Evolutionary conservation across 2,329 filamentous ascomycete genomes (phyloP), one percentile per base, ranked within the genome.

Genomic region (Knufia petricola): DNA sequence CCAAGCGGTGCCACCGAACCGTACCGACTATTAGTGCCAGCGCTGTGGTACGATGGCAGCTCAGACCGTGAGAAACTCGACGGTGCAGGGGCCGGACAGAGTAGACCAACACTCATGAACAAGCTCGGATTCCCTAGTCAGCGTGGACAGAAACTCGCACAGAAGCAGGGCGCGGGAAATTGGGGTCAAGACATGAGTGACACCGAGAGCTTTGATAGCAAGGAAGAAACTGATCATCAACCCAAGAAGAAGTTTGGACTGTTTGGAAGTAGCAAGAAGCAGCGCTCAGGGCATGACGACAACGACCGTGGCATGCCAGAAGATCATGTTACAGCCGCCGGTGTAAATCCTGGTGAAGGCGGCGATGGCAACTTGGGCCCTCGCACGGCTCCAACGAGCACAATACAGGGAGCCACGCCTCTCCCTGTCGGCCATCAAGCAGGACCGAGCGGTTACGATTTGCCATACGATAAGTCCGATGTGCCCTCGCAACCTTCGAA

Each of bases 1-100:
- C 90, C 92, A 0, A 77, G 85, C 0, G 94, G 92, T 12, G 87
- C 87, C 55, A 98, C 92, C 0, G 78, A 81, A 44, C 87, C 88
- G 7, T 98, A 98, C 64, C 76, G 87, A 32, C 69, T 98, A 3
- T 75, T 96, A 1, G 82, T 98, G 3, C 92, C 94, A 9, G 79
- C 81, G 46, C 69, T 98, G 45, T 68, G 68, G 58, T 81, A 69
- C 51, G 66, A 71, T n/a, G 69, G 67, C 4, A 57, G 36, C 50
- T 56, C 50, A 43, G 59, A 58, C 51, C 57, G 57, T 24, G 52
- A 60, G 46, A 56, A 59, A 51, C 52, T 54, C 42, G 39, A 50
- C 50, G 50, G 54, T 12, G 34, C 42, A 9, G 48, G 32, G 32
- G 51, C 46, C 1, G 40, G 58, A 2, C 48, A 53, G 34, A 43